These are phyloP conservation scores for Fomitopsis schrenkii DNA, from an alignment of 1,284 basidiomycete species.

Conservation along the genomic window DNA sequence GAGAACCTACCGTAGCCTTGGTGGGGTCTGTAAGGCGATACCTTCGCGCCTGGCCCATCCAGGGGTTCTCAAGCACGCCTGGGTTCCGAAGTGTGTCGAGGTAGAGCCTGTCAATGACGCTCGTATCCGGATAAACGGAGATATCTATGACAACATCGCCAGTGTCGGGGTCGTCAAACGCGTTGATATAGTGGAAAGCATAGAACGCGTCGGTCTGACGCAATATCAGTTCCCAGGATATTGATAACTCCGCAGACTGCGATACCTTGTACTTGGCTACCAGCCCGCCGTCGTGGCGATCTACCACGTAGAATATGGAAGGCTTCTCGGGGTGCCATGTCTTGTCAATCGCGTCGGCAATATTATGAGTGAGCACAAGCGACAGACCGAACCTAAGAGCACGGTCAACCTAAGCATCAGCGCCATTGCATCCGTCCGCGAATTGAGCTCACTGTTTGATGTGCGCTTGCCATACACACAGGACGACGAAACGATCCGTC, in stretches of 20 bases:
- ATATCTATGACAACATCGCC: constrained; percentile 34
- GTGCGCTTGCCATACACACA: constrained; percentile 32
- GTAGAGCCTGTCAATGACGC: constrained; percentile 25
- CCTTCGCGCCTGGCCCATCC: constrained; percentile 15
- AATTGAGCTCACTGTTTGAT: constrained; percentile 10
- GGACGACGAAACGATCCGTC: constrained; percentile 32
- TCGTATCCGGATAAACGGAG: constrained; percentile 29
- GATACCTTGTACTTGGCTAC: constrained; percentile 30
- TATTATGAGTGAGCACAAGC: constrained; percentile 18
- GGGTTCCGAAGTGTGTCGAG: constrained; percentile 21
- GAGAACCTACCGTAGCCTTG: background rate
- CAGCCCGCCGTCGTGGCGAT: constrained; percentile 28
- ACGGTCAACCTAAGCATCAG: background rate
- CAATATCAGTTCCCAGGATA: too few species aligned
- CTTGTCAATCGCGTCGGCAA: constrained; percentile 27
- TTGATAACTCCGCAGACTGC: too few species aligned
- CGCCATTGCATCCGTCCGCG: background rate
- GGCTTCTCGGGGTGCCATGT: constrained; percentile 25
- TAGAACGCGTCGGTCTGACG: constrained; percentile 32
- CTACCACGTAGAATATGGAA: constrained; percentile 33
- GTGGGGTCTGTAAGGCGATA: constrained; percentile 13
- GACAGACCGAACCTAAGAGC: constrained; percentile 21
- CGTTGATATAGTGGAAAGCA: constrained; percentile 33
- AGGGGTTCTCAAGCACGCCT: background rate
- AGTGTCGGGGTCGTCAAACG: constrained; percentile 31